Evolutionary conservation across 192 early-diverging fungal species (phyloP).

Genomic region (Haplosporangium gracile): DNA sequence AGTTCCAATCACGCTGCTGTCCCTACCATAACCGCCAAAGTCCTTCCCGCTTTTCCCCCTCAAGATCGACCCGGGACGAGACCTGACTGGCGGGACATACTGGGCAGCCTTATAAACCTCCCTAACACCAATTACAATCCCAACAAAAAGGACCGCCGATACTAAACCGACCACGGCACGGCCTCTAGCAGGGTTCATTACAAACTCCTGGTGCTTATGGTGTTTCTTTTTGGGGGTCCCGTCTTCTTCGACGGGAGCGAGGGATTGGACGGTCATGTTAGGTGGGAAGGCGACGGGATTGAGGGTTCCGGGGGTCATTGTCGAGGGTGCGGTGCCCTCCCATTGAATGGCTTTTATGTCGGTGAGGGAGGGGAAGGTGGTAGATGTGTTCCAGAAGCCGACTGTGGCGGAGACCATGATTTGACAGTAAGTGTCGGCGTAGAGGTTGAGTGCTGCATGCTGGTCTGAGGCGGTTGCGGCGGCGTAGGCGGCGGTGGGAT

Average conservation of each 20-base stretch:
- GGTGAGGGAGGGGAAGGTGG: not conserved
- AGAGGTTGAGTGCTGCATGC: slow-evolving; percentile 37
- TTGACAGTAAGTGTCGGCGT: slow-evolving; percentile 14
- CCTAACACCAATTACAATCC: slow-evolving; percentile 13
- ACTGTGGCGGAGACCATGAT: slow-evolving; percentile 12
- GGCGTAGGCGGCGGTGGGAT: not conserved
- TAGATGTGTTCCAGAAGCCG: slow-evolving; percentile 33
- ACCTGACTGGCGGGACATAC: slow-evolving; percentile 23
- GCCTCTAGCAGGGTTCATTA: slow-evolving; percentile 30
- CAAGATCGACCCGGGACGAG: not conserved
- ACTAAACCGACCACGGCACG: slow-evolving; percentile 19
- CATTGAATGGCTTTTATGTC: slow-evolving; percentile 12
- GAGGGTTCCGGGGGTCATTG: slow-evolving; percentile 16
- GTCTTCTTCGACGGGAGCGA: not conserved
- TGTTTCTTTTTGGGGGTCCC: slow-evolving; percentile 6
- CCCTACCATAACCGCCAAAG: not conserved
- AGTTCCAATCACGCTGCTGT: not conserved
- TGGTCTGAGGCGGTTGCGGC: slow-evolving; percentile 2
- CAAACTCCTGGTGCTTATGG: not conserved
- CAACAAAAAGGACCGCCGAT: slow-evolving; percentile 13
- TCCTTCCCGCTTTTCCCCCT: not conserved
- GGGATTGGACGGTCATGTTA: not conserved
- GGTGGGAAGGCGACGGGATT: slow-evolving; percentile 4
- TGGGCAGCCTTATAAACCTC: slow-evolving; percentile 31
- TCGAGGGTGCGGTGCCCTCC: slow-evolving; percentile 23